A percentile compares a stretch with the other conserved stretches of the same genome.
These are phyloP conservation scores for Trichoderma atroviride DNA, from an alignment of 2,329 filamentous ascomycete genomes.

Conservation along the genomic window DNA sequence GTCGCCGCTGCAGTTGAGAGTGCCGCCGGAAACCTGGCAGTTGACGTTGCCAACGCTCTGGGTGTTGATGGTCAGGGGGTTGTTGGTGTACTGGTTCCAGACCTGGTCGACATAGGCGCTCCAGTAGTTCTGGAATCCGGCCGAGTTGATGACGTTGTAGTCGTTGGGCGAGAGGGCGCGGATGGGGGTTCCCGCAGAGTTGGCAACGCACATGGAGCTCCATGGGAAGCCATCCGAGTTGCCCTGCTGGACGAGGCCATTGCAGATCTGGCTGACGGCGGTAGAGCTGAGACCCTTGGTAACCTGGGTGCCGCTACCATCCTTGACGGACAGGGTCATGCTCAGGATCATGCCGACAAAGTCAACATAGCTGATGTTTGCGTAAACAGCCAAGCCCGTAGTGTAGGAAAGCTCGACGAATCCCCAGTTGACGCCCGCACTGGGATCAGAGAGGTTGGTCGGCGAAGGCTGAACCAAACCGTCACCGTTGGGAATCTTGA, in stretches of 20 bases:
- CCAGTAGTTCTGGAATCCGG: constrained; percentile 48
- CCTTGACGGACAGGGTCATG: constrained; percentile 46
- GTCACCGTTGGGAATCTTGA: constrained; percentile 38
- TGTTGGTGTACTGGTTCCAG: constrained; percentile 46
- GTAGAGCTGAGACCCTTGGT: constrained; percentile 45
- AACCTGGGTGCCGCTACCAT: constrained; percentile 42
- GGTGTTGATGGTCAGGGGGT: constrained; percentile 48
- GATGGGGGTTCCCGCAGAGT: constrained; percentile 42
- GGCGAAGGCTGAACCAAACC: constrained; percentile 54
- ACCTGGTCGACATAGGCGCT: constrained; percentile 49
- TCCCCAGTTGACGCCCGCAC: constrained; percentile 50
- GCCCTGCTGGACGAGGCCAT: constrained; percentile 44
- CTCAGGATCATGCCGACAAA: constrained; percentile 55
- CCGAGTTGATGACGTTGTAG: constrained; percentile 41
- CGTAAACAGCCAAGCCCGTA: constrained; percentile 43
- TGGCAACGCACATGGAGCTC: constrained; percentile 49
- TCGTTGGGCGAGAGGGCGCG: constrained; percentile 50
- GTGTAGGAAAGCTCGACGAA: constrained; percentile 54
- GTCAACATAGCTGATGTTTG: constrained; percentile 56
- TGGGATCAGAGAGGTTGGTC: constrained; percentile 48
- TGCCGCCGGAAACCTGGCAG: constrained; percentile 43
- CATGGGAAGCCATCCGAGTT: constrained; percentile 46
- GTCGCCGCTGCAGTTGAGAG: constrained; percentile 47
- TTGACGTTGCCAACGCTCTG: constrained; percentile 45
- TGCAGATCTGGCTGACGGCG: constrained; percentile 46